A percentile compares a stretch with the other conserved stretches of the same genome.
phyloP scores from a whole-genome alignment of 2,329 filamentous ascomycete species.

The Fusarium tricinctum region DNA sequence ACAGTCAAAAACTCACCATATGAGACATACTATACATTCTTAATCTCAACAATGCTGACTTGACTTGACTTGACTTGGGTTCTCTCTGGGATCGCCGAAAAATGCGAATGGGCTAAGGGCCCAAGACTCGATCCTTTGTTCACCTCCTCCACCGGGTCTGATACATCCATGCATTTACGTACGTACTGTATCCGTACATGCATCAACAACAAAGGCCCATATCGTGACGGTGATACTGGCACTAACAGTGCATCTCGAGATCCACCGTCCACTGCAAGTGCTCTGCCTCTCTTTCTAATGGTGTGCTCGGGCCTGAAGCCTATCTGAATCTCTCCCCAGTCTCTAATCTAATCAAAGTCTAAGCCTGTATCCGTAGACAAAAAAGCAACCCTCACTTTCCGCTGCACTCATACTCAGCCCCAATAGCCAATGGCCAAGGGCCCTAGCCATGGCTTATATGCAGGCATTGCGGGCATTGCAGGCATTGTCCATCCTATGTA shows the following conservation, averaged over 20 bases:
- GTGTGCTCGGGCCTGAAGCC: conserved; percentile 8
- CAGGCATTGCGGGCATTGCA: not conserved
- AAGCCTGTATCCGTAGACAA: conserved; percentile 4
- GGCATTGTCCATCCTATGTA: conserved; percentile 4
- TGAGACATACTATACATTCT: not conserved
- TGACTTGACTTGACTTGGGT: not conserved
- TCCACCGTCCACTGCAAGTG: conserved; percentile 3
- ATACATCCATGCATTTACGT: conserved; percentile 22
- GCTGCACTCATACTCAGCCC: conserved; percentile 36
- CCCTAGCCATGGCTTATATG: conserved; percentile 6
- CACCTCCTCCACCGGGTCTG: conserved; percentile 15
- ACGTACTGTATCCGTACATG: not conserved
- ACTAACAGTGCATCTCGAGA: conserved; percentile 16
- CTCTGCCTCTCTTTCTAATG: not conserved
- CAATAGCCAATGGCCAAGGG: conserved; percentile 29
- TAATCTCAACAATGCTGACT: conserved; percentile 1
- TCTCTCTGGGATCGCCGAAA: conserved; percentile 13
- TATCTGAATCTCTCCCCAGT: too few species aligned
- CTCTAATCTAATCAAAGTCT: not conserved
- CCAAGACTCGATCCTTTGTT: conserved; percentile 41
- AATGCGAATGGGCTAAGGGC: conserved; percentile 14
- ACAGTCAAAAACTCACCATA: not conserved
- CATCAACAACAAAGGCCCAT: conserved; percentile 18
- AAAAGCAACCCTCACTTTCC: conserved; percentile 10
- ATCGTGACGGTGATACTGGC: conserved; percentile 8